phyloP scores from a whole-genome alignment of 2,329 filamentous ascomycete genomes.

The Chalara sp. region DNA sequence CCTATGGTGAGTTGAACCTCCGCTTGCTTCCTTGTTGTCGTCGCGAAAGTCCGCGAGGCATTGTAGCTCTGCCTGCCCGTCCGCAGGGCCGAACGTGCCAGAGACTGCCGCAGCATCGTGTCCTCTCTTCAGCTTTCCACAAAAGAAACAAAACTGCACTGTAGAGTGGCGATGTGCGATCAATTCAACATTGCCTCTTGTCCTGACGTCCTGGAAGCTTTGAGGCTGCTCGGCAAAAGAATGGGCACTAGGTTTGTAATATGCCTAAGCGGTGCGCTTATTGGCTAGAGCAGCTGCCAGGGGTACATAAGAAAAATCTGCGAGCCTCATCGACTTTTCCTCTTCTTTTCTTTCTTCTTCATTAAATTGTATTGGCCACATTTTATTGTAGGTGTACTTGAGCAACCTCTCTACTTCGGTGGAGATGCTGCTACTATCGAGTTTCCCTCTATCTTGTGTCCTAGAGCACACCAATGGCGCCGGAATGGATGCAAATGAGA shows the following conservation, averaged over 20 bases:
- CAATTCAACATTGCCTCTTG: constrained; percentile 6
- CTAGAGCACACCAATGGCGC: constrained; percentile 51
- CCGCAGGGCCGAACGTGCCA: constrained; percentile 64
- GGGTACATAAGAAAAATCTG: constrained; percentile 16
- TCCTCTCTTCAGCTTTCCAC: constrained; percentile 47
- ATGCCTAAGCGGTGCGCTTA: constrained; percentile 2
- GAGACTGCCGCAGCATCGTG: constrained; percentile 62
- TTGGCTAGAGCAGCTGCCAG: constrained; percentile 12
- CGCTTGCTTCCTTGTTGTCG: constrained; percentile 69
- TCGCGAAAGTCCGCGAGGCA: constrained; percentile 74
- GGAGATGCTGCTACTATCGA: constrained; percentile 44
- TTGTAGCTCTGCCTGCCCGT: constrained; percentile 50
- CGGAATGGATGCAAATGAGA: constrained; percentile 69
- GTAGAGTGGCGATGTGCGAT: constrained; percentile 4
- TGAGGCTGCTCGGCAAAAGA: constrained; percentile 11
- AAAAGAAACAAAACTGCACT: constrained; percentile 27
- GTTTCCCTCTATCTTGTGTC: constrained; percentile 69
- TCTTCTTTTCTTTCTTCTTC: constrained; percentile 32
- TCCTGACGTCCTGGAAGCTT: constrained; percentile 2
- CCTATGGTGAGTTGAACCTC: constrained; percentile 97
- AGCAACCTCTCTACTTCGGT: constrained; percentile 33
- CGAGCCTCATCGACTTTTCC: constrained; percentile 14
- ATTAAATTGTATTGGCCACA: constrained; percentile 55
- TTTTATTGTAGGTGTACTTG: constrained; percentile 69
- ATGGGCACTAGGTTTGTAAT: neutral